These are phyloP conservation scores for Tolypocladium tropicale DNA, from an alignment of 2,329 filamentous ascomycete genomes.

Conservation along the genomic window DNA sequence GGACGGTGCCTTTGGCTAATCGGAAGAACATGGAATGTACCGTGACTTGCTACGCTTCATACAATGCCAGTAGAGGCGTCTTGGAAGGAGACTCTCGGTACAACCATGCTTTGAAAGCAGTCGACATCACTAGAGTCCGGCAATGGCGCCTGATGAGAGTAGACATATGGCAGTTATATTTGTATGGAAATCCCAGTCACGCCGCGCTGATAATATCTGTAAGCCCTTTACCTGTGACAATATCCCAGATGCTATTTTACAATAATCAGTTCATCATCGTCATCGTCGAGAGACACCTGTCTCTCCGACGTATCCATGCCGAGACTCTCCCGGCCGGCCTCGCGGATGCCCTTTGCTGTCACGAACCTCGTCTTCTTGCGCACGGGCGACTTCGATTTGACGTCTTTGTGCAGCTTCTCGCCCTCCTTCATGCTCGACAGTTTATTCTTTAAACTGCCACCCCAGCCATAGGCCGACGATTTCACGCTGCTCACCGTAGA, in stretches of 20 bases:
- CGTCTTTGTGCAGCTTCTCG: slow-evolving; percentile 32
- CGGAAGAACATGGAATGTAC: too few species aligned
- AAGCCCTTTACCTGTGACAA: background rate
- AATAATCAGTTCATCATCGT: slow-evolving; percentile 44
- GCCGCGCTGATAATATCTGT: background rate
- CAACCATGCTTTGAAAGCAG: background rate
- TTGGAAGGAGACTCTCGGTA: background rate
- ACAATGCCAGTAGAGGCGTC: too few species aligned
- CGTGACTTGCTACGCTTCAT: too few species aligned
- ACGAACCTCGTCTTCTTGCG: slow-evolving; percentile 73
- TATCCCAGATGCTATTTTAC: slow-evolving; percentile 17
- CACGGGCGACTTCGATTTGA: slow-evolving; percentile 29
- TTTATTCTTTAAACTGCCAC: slow-evolving; percentile 42
- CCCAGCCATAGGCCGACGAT: slow-evolving; percentile 42
- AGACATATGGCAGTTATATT: too few species aligned
- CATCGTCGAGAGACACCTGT: slow-evolving; percentile 28
- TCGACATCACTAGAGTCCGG: too few species aligned
- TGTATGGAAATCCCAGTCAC: background rate
- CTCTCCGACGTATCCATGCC: slow-evolving; percentile 36
- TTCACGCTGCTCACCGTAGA: slow-evolving; percentile 15
- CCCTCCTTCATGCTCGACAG: slow-evolving; percentile 52
- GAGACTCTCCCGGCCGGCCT: slow-evolving; percentile 66
- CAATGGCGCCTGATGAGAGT: too few species aligned
- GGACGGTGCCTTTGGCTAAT: too few species aligned
- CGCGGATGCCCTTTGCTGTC: slow-evolving; percentile 65